A percentile compares a stretch with the other conserved stretches of the same genome.
Conservation (phyloP, 2,329 filamentous ascomycete species). For the Orbilia javanica region DNA sequence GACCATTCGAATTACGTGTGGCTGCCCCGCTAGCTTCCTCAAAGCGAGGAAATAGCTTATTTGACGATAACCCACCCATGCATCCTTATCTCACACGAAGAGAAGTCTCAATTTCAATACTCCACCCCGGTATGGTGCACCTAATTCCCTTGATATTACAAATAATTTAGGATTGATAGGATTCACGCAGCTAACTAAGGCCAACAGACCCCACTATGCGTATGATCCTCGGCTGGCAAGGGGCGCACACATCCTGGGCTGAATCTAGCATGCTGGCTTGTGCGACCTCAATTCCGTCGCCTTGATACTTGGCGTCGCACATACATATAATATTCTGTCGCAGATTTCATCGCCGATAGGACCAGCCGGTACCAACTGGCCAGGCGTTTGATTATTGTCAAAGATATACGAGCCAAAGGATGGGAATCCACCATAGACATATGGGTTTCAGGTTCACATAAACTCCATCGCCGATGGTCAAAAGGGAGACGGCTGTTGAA, state of each 20-base stretch:
- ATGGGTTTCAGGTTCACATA: neutral
- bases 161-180: neutral
- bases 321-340: neutral
- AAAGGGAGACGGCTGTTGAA: neutral
- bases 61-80: neutral
- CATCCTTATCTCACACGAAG: neutral
- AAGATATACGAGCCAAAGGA: neutral
- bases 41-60: neutral
- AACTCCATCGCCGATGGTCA: neutral
- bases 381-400: neutral
- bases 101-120: neutral
- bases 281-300: conserved; percentile 9
- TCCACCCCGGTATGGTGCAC: neutral
- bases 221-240: neutral
- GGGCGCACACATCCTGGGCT: neutral
- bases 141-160: conserved; percentile 4
- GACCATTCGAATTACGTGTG: neutral
- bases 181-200: neutral
- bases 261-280: neutral
- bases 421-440: neutral
- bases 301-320: conserved; percentile 1
- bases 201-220: neutral
- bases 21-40: neutral
- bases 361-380: neutral
- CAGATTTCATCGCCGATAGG: neutral